Evolutionary conservation across 495 filamentous ascomycete species (phyloP), one percentile per base, ranked within the genome.

Genomic region (Trichoderma parareesei): DNA sequence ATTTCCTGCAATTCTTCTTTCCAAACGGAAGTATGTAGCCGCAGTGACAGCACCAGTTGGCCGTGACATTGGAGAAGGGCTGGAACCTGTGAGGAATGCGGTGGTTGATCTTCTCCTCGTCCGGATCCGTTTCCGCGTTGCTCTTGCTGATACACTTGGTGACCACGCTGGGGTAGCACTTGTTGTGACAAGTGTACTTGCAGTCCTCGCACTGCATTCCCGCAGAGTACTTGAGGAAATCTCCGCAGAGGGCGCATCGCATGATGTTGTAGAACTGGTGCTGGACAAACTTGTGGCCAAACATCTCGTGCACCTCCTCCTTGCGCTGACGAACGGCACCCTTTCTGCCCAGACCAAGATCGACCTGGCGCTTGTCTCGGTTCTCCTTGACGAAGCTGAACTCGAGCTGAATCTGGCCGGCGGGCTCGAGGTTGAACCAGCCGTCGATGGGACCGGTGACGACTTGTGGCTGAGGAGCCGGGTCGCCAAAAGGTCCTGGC

Each of bases 251-350:
- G 41, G 94, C 95, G 78, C 94, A 99, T 69, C 95, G 94, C 94
- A 99, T 99, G 74, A 99, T 97, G 80, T 98, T 98, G 87, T 98
- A 99, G 78, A 98, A 99, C 74, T 96, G 93, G 76, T 96, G 92
- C 69, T 89, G 87, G 60, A 97, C 86, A 69, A 99, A 99, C 78
- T 97, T 97, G 87, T 99, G 94, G 40, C 94, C 94, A 72, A 96
- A 96, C 82, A 96, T 93, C 76, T 98, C 94, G 78, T 96, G 90
- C 13, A 98, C 87, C 69, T 97, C 92, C 76, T 99, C 94, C 78
- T 98, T 98, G 70, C 89, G 89, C 75, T 97, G 92, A 48, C 94
- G 90, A 70, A 99, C 92, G 63, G 94, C 94, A 75, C 94, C 94
- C 79, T 97, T 94, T 68, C 94, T 90, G 68, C 90, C 90, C 60